phyloP scores from a whole-genome alignment of 495 filamentous ascomycete genomes.

The Sordaria brevicollis region DNA sequence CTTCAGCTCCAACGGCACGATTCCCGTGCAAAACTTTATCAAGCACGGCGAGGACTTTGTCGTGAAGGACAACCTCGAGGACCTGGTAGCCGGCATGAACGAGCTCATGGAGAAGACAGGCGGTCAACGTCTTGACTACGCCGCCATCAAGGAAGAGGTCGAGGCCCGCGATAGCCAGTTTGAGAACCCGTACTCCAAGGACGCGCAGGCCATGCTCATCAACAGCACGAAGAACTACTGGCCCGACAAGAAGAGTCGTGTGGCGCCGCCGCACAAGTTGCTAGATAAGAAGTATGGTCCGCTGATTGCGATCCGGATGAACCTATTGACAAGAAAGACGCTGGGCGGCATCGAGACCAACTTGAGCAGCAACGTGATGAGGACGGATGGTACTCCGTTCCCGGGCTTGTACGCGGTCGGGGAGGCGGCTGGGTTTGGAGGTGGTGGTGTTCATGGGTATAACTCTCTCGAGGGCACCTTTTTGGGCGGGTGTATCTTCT shows the following conservation, averaged over 20 bases:
- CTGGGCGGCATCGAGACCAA: constrained; percentile 45
- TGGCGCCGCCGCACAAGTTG: constrained; percentile 36
- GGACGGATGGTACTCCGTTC: constrained; percentile 30
- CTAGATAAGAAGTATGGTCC: constrained; percentile 36
- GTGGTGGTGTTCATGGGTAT: constrained; percentile 43
- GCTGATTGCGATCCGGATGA: constrained; percentile 40
- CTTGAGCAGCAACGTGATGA: constrained; percentile 36
- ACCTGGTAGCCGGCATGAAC: constrained; percentile 40
- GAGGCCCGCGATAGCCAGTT: constrained; percentile 39
- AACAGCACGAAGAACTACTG: constrained; percentile 40
- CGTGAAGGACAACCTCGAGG: constrained; percentile 33
- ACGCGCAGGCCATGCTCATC: constrained; percentile 43
- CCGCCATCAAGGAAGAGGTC: constrained; percentile 26
- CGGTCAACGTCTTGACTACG: constrained; percentile 28
- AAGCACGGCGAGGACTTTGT: constrained; percentile 41
- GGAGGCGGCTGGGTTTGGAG: constrained; percentile 44
- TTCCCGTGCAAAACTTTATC: constrained; percentile 39
- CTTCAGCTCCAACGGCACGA: constrained; percentile 34
- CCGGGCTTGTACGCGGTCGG: constrained; percentile 40
- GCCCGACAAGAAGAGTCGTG: constrained; percentile 30
- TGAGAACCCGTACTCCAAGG: constrained; percentile 38
- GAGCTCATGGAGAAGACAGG: constrained; percentile 24
- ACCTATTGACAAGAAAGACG: constrained; percentile 42
- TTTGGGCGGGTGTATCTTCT: constrained; percentile 40
- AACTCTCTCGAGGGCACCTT: constrained; percentile 41